A percentile compares a stretch with the other conserved stretches of the same genome.
Evolutionary conservation across 495 filamentous ascomycete species (phyloP).

Genomic region (Viridothelium virens): DNA sequence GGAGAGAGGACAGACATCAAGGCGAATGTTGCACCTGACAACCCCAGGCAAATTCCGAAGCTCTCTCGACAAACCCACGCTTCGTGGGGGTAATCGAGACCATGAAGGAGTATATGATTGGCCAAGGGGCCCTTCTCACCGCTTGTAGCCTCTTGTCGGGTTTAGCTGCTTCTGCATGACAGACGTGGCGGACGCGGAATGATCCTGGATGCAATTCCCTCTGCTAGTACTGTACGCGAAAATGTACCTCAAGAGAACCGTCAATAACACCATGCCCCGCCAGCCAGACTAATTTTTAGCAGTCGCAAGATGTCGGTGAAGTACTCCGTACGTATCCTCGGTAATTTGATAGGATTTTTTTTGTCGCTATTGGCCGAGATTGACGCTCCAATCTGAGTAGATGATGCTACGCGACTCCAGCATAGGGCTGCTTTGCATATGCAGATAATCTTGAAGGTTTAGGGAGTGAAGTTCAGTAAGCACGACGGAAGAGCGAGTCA

Average conservation of each 20-base stretch:
- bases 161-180: not conserved
- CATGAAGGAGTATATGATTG: not conserved
- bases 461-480: not conserved
- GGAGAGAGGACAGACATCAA: not conserved
- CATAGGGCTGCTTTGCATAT: conserved; percentile 7
- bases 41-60: not conserved
- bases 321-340: not conserved
- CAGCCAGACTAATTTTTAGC: not conserved
- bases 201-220: not conserved
- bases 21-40: not conserved
- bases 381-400: too few species aligned
- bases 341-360: too few species aligned
- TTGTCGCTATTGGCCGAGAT: too few species aligned
- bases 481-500: not conserved
- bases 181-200: conserved; percentile 4
- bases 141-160: not conserved
- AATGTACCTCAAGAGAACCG: too few species aligned
- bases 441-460: not conserved
- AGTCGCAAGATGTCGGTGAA: not conserved
- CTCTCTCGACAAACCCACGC: not conserved
- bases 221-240: too few species aligned
- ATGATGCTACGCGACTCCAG: not conserved
- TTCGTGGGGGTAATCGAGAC: too few species aligned
- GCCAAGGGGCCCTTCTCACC: not conserved
- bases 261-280: not conserved